Evolutionary conservation across 2,329 filamentous ascomycete genomes (phyloP), one percentile per base, ranked within the genome.

Genomic region (Xylaria sp.): DNA sequence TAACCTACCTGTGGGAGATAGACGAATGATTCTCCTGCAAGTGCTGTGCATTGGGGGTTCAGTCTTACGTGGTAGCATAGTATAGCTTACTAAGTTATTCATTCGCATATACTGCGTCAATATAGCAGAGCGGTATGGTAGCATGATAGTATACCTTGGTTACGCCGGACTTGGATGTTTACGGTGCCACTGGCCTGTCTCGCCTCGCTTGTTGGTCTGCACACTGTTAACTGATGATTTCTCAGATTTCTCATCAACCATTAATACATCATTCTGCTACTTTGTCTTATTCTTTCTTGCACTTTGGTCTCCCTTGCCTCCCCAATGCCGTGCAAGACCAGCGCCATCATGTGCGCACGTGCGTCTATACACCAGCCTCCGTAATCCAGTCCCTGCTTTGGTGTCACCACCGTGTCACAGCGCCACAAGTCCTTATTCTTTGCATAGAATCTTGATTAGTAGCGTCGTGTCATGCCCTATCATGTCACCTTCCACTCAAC

Each of bases 11-110:
- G 10, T 10, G 18, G n/a, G 18, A 54, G 55, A 44, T 58, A 20
- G 39, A 48, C 56, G 23, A 44, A 44, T 7, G 5, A 28, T 44
- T 28, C 44, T 37, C 39, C 23, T 41, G 34, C 44, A 64, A 68
- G 57, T 68, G 46, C 51, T 50, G 9, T 65, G 56, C 66, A 64
- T 68, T 60, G 60, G 61, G 61, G 48, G 55, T 56, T 64, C 61
- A 50, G 48, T 61, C 44, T 25, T 60, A 44, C 3, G 18, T 15
- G 28, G 28, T 44, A 44, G 18, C 12, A 44, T 44, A 50, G 54
- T 37, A 56, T 37, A 18, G 15, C 13, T 46, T 15, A 20, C n/a
- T 50, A 10, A 50, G 5, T 50, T 13, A 25, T 25, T 10, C 20
- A 8, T 50, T 9, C 9, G 46, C 23, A 23, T 50, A 13, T 13